Conservation (phyloP, 345 rosid genomes). For the sweet orange (Citrus sinensis) region DVS_A1.0 CM039168.1:29102501-29103000, state of each 20-base stretch:
- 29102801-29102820: slow-evolving; percentile 74
- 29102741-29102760: slow-evolving; percentile 69
- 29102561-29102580: slow-evolving; percentile 65
- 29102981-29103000: slow-evolving; percentile 46
- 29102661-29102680: slow-evolving; percentile 23
- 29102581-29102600: slow-evolving; percentile 65
- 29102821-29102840: slow-evolving; percentile 66
- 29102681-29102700: slow-evolving; percentile 38
- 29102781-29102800: slow-evolving; percentile 52
- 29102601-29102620: slow-evolving; percentile 29
- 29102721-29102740: slow-evolving; percentile 48
- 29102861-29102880: slow-evolving; percentile 84
- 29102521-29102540: slow-evolving; percentile 60
- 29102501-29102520: slow-evolving; percentile 40
- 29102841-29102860: slow-evolving; percentile 69
- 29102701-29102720: slow-evolving; percentile 27
- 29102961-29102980: slow-evolving; percentile 60
- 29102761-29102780: slow-evolving; percentile 78
- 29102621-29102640: slow-evolving; percentile 4
- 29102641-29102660: not conserved
- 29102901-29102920: slow-evolving; percentile 44
- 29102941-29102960: slow-evolving; percentile 37
- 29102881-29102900: slow-evolving; percentile 74
- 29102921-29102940: slow-evolving; percentile 31
- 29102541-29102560: slow-evolving; percentile 45